Evolutionary conservation across 108 stramenopile genomes (phyloP).

Genomic region (Cyclostephanos invisitatus): DNA sequence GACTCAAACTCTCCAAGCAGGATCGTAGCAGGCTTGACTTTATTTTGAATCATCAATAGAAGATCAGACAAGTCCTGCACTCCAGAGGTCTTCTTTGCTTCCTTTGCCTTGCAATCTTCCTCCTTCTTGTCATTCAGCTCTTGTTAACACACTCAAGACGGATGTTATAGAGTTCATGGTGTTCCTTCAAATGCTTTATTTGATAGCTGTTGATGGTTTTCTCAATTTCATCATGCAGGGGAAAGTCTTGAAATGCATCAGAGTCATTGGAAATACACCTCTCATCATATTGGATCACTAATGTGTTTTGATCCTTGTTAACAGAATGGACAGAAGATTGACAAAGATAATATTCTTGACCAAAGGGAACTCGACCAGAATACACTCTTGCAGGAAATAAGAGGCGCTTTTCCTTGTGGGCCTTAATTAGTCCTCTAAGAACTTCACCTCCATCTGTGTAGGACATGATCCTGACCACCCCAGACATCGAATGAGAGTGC

Average conservation of each 20-base stretch:
- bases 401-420: not conserved
- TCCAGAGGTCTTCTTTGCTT: slow-evolving; percentile 7
- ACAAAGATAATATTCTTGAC: not conserved
- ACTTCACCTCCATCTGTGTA: not conserved
- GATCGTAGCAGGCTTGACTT: not conserved
- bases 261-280: not conserved
- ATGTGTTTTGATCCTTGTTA: not conserved
- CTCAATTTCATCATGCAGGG: not conserved
- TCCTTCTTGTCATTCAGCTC: not conserved
- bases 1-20: slow-evolving; percentile 3
- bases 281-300: not conserved
- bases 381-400: not conserved
- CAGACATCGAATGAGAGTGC: too few species aligned
- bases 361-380: not conserved
- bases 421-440: not conserved
- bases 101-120: not conserved
- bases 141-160: slow-evolving; percentile 9
- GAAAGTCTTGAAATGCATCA: not conserved
- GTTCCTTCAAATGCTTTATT: not conserved
- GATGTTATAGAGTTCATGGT: slow-evolving; percentile 4
- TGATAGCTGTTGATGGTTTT: not conserved
- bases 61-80: not conserved
- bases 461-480: too few species aligned
- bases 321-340: not conserved
- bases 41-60: not conserved